A percentile compares a stretch with the other conserved stretches of the same genome.
phyloP scores from a whole-genome alignment of 2,329 filamentous ascomycete species.

The Trichoderma sp. region DNA sequence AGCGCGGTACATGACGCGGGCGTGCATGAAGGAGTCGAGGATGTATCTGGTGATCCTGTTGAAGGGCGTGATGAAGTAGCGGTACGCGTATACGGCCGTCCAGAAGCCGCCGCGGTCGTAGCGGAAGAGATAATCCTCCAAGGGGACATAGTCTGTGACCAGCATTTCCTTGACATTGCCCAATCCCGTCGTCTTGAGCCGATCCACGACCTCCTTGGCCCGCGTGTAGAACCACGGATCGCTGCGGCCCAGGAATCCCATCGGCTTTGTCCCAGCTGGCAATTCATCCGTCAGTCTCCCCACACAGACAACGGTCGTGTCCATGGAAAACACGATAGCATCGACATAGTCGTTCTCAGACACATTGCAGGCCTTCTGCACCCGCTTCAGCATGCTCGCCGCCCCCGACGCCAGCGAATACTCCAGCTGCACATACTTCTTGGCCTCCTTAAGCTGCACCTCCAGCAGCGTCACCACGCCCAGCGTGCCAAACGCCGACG shows the following conservation, averaged over 20 bases:
- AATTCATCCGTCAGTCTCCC: slow-evolving; percentile 59
- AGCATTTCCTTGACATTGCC: slow-evolving; percentile 26
- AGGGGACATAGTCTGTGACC: slow-evolving; percentile 59
- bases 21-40: slow-evolving; percentile 66
- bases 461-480: slow-evolving; percentile 69
- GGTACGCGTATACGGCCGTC: slow-evolving; percentile 65
- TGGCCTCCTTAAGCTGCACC: slow-evolving; percentile 60
- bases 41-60: slow-evolving; percentile 64
- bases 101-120: slow-evolving; percentile 73
- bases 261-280: slow-evolving; percentile 41
- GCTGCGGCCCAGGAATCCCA: slow-evolving; percentile 57
- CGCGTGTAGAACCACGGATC: slow-evolving; percentile 80
- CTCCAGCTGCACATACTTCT: slow-evolving; percentile 59
- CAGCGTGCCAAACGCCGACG: slow-evolving; percentile 67
- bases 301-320: slow-evolving; percentile 61
- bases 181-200: slow-evolving; percentile 33
- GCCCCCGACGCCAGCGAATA: slow-evolving; percentile 55
- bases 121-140: slow-evolving; percentile 70
- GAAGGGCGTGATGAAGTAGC: slow-evolving; percentile 67
- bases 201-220: slow-evolving; percentile 51
- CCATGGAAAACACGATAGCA: slow-evolving; percentile 64
- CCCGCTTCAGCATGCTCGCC: slow-evolving; percentile 45
- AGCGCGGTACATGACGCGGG: slow-evolving; percentile 67
- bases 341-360: slow-evolving; percentile 66
- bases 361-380: slow-evolving; percentile 50